Conservation (phyloP, 306 rosid genomes). For the Calophaca sinica region DNA sequence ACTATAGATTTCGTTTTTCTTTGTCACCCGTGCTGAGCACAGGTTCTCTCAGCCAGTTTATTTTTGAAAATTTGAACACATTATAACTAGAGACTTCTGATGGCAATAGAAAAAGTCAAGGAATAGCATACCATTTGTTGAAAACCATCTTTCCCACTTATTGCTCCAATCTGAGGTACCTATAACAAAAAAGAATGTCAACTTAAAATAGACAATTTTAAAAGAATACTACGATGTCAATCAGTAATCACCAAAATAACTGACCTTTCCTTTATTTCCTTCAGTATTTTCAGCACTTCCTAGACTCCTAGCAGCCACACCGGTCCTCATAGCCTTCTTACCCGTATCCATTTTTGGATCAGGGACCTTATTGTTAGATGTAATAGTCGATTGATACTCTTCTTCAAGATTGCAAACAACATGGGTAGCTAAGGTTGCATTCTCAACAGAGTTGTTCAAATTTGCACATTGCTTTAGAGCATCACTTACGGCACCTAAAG, state of each 20-base stretch:
- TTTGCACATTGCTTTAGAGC: constrained; percentile 59
- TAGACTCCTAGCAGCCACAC: constrained; percentile 46
- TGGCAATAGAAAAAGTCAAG: constrained; percentile 8
- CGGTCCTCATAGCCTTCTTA: constrained; percentile 50
- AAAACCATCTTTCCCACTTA: constrained; percentile 53
- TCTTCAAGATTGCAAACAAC: constrained; percentile 51
- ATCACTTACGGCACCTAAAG: constrained; percentile 57
- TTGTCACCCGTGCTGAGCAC: too few relatives aligned
- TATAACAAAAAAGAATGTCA: constrained; percentile 44
- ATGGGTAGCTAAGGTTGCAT: constrained; percentile 41
- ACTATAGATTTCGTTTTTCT: too few relatives aligned
- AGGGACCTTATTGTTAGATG: constrained; percentile 41
- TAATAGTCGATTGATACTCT: constrained; percentile 46
- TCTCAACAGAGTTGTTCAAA: constrained; percentile 56
- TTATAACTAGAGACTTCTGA: not conserved
- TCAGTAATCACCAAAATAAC: constrained; percentile 37
- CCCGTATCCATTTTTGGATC: constrained; percentile 47
- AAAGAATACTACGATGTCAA: constrained; percentile 32
- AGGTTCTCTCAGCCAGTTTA: too few relatives aligned
- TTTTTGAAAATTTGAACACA: constrained; percentile 7
- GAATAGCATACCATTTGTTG: constrained; percentile 59
- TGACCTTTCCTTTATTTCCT: constrained; percentile 59
- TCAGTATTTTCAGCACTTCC: constrained; percentile 44
- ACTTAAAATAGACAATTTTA: not conserved
- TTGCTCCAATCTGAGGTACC: constrained; percentile 56